Evolutionary conservation across 108 stramenopile species (phyloP), one percentile per base, ranked within the genome.

Genomic region (Cylindrotheca fusiformis): DNA sequence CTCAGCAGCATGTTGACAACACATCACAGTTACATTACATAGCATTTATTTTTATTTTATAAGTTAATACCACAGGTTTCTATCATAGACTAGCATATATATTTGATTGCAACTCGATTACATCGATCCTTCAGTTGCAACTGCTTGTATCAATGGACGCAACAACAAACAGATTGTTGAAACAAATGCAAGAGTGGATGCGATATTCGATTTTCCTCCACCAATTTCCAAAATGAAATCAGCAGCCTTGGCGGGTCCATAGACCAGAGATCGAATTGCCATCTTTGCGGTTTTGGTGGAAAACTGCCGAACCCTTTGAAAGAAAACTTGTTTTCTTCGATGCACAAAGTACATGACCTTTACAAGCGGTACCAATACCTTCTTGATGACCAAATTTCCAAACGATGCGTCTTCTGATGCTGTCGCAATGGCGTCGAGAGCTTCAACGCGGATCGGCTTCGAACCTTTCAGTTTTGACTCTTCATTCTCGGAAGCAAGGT

Each of bases 61-160:
- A n/a, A n/a, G n/a, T n/a, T n/a, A n/a, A n/a, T n/a, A n/a, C n/a
- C n/a, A n/a, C n/a, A n/a, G n/a, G n/a, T n/a, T n/a, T n/a, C n/a
- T n/a, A n/a, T n/a, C n/a, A n/a, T n/a, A n/a, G n/a, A n/a, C n/a
- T n/a, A n/a, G n/a, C n/a, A n/a, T n/a, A n/a, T n/a, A n/a, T n/a
- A n/a, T n/a, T n/a, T n/a, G n/a, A n/a, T n/a, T n/a, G n/a, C n/a
- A n/a, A n/a, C n/a, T n/a, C n/a, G n/a, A n/a, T 41, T 12, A 22
- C 6, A 58, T 36, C 27, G 60, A 17, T 64, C 52, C 69, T 57
- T 71, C 69, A 1, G 69, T 46, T 19, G 70, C 20, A 1, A 66
- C 27, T 21, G 59, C 75, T 27, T 63, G 47, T 6, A 69, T n/a
- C 21, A 70, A 5, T 24, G 75, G 75, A n/a, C 75, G 64, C 12